Percentiles rank a stretch among this genome's conserved stretches.
These are phyloP conservation scores for Elsinoe perseae DNA, from an alignment of 2,329 filamentous ascomycete genomes.

Conservation along the genomic window DNA sequence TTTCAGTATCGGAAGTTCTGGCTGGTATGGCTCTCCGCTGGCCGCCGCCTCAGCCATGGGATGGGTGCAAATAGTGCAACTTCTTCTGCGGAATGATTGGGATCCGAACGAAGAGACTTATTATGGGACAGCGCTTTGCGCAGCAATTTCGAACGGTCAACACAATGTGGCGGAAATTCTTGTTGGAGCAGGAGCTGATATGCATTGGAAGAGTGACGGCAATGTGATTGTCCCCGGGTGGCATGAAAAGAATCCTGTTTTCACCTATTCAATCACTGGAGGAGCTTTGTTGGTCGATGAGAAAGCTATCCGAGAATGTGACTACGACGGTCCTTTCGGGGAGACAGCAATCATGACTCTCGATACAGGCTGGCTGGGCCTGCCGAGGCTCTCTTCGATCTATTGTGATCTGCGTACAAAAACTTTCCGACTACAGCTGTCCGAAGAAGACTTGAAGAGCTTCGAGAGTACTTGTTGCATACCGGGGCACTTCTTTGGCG, in stretches of 20 bases:
- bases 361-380: background rate
- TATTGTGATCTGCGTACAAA: background rate
- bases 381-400: background rate
- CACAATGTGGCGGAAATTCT: background rate
- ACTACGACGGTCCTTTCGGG: too few relatives aligned
- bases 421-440: background rate
- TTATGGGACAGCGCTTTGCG: background rate
- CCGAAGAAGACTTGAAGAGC: background rate
- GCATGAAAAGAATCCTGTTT: background rate
- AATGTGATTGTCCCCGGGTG: background rate
- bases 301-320: background rate
- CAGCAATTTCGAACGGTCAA: background rate
- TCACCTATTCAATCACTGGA: background rate
- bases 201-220: too few relatives aligned
- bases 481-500: background rate
- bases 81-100: constrained; percentile 20
- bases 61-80: constrained; percentile 20
- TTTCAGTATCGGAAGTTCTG: background rate
- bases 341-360: background rate
- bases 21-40: constrained; percentile 20
- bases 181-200: background rate
- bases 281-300: background rate
- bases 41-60: constrained; percentile 19
- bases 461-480: background rate
- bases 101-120: constrained; percentile 18